These are phyloP conservation scores for Auricularia sp. DNA, from an alignment of 768 basidiomycete genomes.

Conservation along the genomic window DNA sequence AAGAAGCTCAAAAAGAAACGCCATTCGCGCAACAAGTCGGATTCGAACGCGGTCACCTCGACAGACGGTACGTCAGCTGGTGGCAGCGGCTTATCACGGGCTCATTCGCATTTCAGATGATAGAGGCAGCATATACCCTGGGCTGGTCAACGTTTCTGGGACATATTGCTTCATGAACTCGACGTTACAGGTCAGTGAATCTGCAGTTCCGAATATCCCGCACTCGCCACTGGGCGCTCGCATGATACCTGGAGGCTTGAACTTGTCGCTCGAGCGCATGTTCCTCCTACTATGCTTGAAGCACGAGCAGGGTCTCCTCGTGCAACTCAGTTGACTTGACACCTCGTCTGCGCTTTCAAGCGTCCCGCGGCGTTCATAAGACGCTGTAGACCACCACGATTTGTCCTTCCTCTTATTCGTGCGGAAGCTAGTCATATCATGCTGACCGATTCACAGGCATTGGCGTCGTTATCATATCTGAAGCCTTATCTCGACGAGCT, in stretches of 20 bases:
- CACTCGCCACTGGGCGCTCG: no score
- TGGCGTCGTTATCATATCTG: slow-evolving; percentile 78
- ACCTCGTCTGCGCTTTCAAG: no score
- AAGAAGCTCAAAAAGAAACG: slow-evolving; percentile 5
- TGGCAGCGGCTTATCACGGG: background rate
- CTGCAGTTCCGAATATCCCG: no score
- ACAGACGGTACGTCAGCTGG: background rate
- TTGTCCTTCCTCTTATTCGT: no score
- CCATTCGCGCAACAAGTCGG: background rate
- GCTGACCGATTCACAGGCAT: slow-evolving; percentile 45
- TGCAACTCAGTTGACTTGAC: no score
- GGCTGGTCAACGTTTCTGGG: slow-evolving; percentile 90
- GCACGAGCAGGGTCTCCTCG: background rate
- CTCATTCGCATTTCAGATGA: background rate
- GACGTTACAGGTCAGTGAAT: slow-evolving; percentile 62
- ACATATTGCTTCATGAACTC: slow-evolving; percentile 98
- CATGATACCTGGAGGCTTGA: no score
- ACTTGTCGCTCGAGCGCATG: no score
- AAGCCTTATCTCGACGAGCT: slow-evolving; percentile 70
- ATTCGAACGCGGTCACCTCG: background rate
- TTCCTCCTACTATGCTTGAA: no score
- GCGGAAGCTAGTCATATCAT: slow-evolving; percentile 4
- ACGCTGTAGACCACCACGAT: no score
- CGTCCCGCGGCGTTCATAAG: no score
- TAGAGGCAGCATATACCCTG: slow-evolving; percentile 47